Conservation (phyloP, 2,329 filamentous ascomycete genomes). For the Penicillium griseofulvum region DNA sequence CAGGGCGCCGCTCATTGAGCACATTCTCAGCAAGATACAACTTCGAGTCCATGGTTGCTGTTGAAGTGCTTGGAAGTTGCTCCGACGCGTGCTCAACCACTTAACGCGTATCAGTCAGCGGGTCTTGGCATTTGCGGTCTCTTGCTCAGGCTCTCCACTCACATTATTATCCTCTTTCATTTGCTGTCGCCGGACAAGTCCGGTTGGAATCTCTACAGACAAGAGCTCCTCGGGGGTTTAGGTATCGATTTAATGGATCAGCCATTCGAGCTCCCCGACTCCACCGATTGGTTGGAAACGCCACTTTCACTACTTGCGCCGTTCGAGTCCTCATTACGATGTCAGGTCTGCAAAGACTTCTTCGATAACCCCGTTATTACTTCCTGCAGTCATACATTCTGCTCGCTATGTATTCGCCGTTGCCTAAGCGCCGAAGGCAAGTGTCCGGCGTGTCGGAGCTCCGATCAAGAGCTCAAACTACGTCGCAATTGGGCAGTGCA, state of each 20-base stretch:
- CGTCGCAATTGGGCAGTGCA: conserved; percentile 81
- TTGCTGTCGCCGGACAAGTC: neutral
- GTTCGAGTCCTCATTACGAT: conserved; percentile 81
- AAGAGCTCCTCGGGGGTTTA: neutral
- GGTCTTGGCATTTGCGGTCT: conserved; percentile 33
- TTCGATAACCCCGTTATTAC: conserved; percentile 94
- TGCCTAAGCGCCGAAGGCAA: conserved; percentile 79
- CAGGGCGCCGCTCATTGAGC: conserved; percentile 70
- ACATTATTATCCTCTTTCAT: conserved; percentile 11
- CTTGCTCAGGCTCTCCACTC: conserved; percentile 10
- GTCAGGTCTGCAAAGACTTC: conserved; percentile 98
- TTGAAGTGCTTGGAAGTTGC: conserved; percentile 9
- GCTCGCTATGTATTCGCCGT: conserved; percentile 89
- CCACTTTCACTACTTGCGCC: conserved; percentile 45
- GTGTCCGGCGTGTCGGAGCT: conserved; percentile 77
- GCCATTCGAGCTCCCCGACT: conserved; percentile 42
- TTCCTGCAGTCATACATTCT: conserved; percentile 92
- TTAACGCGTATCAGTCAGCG: conserved; percentile 45
- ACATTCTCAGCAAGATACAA: conserved; percentile 73
- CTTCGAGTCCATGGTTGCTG: conserved; percentile 56
- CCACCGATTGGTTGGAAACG: conserved; percentile 50
- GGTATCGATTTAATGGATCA: conserved; percentile 30
- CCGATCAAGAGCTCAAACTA: conserved; percentile 80
- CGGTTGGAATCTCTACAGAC: neutral
- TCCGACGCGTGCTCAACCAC: conserved; percentile 38